Percentiles rank a stretch among this genome's conserved stretches.
These are phyloP conservation scores for Betula pendula DNA, from an alignment of 306 rosid genomes.

Conservation along the genomic window DNA sequence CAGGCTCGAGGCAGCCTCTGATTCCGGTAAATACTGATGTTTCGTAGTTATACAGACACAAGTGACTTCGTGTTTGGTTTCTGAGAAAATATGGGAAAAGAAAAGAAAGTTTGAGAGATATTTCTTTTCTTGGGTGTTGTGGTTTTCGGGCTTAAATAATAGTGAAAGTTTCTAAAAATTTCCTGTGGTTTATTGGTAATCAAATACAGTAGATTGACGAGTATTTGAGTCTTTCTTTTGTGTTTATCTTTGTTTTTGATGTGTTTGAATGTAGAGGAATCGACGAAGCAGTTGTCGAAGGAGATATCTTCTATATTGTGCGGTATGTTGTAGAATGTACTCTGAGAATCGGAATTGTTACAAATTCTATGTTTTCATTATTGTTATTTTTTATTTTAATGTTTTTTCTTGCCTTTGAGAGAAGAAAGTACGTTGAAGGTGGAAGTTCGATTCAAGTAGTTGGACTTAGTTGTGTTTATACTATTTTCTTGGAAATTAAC, in stretches of 20 bases:
- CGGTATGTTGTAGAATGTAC: constrained; percentile 49
- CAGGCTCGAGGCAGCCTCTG: constrained; percentile 30
- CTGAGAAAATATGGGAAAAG: neutral
- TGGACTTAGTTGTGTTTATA: neutral
- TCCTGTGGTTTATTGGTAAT: neutral
- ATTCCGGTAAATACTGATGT: constrained; percentile 43
- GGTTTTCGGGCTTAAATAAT: constrained; percentile 1
- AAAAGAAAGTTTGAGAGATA: constrained; percentile 6
- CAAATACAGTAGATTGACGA: neutral
- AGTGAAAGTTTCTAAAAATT: neutral
- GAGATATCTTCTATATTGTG: constrained; percentile 44
- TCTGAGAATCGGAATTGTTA: neutral
- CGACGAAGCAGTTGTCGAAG: constrained; percentile 21
- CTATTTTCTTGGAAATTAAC: neutral
- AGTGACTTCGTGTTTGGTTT: constrained; percentile 26
- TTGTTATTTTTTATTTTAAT: neutral
- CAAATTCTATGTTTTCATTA: neutral
- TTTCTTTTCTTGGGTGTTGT: neutral
- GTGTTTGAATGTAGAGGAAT: constrained; percentile 56
- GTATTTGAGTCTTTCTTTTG: neutral
- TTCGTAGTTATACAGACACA: neutral
- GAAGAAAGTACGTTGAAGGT: constrained; percentile 14
- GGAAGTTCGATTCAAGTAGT: constrained; percentile 1
- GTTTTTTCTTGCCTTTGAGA: neutral
- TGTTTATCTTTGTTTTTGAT: neutral